Evolutionary conservation across 2,329 filamentous ascomycete species (phyloP), one percentile per base, ranked within the genome.

Genomic region (Aspergillus phoenicis): DNA sequence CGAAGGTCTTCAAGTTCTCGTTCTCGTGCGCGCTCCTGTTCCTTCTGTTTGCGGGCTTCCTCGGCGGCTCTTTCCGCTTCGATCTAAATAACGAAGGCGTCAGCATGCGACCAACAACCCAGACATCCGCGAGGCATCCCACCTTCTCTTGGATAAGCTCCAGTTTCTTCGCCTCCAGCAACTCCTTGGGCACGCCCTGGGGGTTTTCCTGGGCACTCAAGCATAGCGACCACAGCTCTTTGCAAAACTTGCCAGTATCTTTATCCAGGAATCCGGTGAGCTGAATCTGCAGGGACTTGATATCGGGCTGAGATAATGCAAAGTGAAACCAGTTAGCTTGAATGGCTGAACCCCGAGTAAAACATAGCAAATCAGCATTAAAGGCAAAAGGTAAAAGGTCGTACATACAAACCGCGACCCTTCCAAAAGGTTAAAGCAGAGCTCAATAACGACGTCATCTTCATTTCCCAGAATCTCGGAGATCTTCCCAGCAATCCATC

Each of bases 71-170:
- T 90, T 68, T 95, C 92, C 38, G 91, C 90, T 72, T 96, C 89
- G 55, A 92, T 87, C 92, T 93, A 36, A 10, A 36, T 13, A 60
- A 17, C 30, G 8, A 61, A 43, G 54, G 33, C 49, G 1, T 8
- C 6, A 51, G 45, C 24, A 2, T 26, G 49, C 15, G 51, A 61
- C 71, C 49, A 71, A 63, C 22, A 55, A 22, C 11, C 30, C 13
- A 13, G 5, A 26, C 10, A n/a, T 3, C 22, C 7, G 3, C 28
- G 17, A 13, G 2, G 5, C 22, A 36, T 28, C 58, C 20, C 60
- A 96, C 94, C 89, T 96, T 96, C 78, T 97, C 93, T 77, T 97
- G 92, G 64, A 95, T 91, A 52, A 99, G 82, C 77, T 99, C 95
- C 48, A 91, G 81, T 79, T 98, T 99, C 83, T 99, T 99, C 0